phyloP scores from a whole-genome alignment of 2,329 filamentous ascomycete species.

The Calonectria ilicicola region DNA sequence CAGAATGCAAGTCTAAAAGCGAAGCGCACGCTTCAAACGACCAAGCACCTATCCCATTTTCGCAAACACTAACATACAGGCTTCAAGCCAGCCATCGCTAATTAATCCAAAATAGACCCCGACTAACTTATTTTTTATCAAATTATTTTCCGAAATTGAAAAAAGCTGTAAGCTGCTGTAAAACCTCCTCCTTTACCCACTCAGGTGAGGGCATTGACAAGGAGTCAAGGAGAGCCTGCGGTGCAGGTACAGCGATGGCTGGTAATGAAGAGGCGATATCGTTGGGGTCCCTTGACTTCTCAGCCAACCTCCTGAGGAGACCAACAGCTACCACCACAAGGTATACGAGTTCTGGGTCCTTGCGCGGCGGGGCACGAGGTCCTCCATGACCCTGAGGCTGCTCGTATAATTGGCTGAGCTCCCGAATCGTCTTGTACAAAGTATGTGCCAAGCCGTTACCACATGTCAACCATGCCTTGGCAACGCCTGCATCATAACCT shows the following conservation, averaged over 20 bases:
- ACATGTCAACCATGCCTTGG: constrained; percentile 84
- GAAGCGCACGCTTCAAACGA: constrained; percentile 43
- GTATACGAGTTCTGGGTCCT: constrained; percentile 67
- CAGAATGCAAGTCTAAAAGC: constrained; percentile 45
- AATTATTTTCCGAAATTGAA: constrained; percentile 61
- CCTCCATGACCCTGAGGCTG: constrained; percentile 54
- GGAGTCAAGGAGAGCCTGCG: constrained; percentile 75
- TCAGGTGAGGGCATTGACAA: constrained; percentile 73
- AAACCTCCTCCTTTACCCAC: constrained; percentile 72
- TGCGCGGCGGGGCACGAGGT: constrained; percentile 49
- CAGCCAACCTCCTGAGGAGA: constrained; percentile 74
- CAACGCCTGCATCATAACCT: constrained; percentile 77
- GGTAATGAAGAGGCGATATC: constrained; percentile 65
- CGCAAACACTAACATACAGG: constrained; percentile 46
- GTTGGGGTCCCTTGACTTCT: constrained; percentile 73
- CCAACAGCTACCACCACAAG: constrained; percentile 77
- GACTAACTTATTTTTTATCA: constrained; percentile 6
- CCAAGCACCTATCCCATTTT: constrained; percentile 41
- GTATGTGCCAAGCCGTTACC: constrained; percentile 87
- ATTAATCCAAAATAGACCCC: constrained; percentile 34
- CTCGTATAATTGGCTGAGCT: constrained; percentile 75
- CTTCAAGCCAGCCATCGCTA: constrained; percentile 31
- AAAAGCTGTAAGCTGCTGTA: constrained; percentile 76
- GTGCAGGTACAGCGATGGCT: constrained; percentile 72
- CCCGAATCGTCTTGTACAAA: constrained; percentile 79